Evolutionary conservation across 2,329 filamentous ascomycete species (phyloP), one percentile per base, ranked within the genome.

Genomic region (Sclerotinia nivalis): DNA sequence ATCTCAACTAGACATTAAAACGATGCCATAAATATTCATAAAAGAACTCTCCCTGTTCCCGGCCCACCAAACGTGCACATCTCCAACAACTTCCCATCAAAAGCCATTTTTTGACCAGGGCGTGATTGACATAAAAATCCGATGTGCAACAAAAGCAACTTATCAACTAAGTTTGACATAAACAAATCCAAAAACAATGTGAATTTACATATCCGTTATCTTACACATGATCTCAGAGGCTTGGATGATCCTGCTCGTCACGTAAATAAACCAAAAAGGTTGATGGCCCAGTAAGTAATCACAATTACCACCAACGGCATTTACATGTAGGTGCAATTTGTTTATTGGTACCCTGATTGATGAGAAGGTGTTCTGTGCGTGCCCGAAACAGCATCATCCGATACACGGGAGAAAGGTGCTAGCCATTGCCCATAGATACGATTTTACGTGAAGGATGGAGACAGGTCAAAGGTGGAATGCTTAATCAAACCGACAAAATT

Each of bases 51-150:
- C 20, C 31, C 12, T 22, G 7, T n/a, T 55, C 20, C 31, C 9
- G 20, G 20, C 18, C 54, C 54, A 37, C 54, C 31, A 56, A 56
- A 56, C 22, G 5, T 56, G 54, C 54, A 56, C n/a, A 56, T 56
- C 20, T 37, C 10, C 31, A 56, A 37, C 2, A 15, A 6, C 34
- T 10, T 8, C n/a, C 31, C 2, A 8, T 43, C 40, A 37, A 56
- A n/a, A n/a, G 54, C 31, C 54, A 56, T 20, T 37, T 34, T n/a
- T 37, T 5, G 8, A 37, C 8, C 31, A 56, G 22, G 54, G 31
- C 54, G 31, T 56, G 34, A n/a, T 56, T 56, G 54, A 37, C 54
- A 56, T 56, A 56, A 56, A 56, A 56, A 34, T 37, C 20, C 10
- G 54, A 56, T 20, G 9, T 56, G 54, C 54, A 56, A 56, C 54